Conservation (phyloP, 768 basidiomycete species). For the Hydnomerulius pinastri region DNA sequence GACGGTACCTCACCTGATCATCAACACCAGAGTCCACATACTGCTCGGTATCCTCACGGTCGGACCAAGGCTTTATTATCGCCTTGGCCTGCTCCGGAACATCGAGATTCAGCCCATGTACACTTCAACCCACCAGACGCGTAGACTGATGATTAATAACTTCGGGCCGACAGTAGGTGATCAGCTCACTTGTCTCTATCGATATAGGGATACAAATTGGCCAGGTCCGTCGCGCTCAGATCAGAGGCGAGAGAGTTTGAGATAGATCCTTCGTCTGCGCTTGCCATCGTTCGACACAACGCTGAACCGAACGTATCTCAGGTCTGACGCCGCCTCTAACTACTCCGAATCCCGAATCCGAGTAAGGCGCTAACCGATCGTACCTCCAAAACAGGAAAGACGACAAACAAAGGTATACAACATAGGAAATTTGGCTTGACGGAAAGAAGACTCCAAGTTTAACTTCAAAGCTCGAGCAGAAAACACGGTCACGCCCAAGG, state of each 20-base stretch:
- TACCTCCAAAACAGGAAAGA: slow-evolving; percentile 16
- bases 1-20: slow-evolving; percentile 75
- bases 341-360: too few relatives aligned
- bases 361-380: too few relatives aligned
- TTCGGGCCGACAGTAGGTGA: background rate
- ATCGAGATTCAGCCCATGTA: slow-evolving; percentile 77
- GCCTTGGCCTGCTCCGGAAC: slow-evolving; percentile 80
- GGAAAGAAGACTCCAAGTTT: too few relatives aligned
- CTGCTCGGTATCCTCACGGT: slow-evolving; percentile 64
- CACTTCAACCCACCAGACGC: slow-evolving; percentile 41
- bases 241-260: slow-evolving; percentile 47
- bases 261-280: slow-evolving; percentile 25
- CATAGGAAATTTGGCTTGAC: slow-evolving; percentile 18
- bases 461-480: too few relatives aligned
- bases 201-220: slow-evolving; percentile 60
- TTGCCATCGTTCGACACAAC: slow-evolving; percentile 5
- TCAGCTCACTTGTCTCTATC: slow-evolving; percentile 68
- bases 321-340: too few relatives aligned
- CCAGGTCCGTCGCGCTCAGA: slow-evolving; percentile 47
- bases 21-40: slow-evolving; percentile 82
- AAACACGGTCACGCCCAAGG: too few relatives aligned
- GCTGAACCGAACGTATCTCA: slow-evolving; percentile 4
- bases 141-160: slow-evolving; percentile 3
- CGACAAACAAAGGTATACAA: slow-evolving; percentile 19
- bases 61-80: slow-evolving; percentile 81